These are phyloP conservation scores for Coccinonectria pachysandricola DNA, from an alignment of 2,329 filamentous ascomycete genomes.

Conservation along the genomic window DNA sequence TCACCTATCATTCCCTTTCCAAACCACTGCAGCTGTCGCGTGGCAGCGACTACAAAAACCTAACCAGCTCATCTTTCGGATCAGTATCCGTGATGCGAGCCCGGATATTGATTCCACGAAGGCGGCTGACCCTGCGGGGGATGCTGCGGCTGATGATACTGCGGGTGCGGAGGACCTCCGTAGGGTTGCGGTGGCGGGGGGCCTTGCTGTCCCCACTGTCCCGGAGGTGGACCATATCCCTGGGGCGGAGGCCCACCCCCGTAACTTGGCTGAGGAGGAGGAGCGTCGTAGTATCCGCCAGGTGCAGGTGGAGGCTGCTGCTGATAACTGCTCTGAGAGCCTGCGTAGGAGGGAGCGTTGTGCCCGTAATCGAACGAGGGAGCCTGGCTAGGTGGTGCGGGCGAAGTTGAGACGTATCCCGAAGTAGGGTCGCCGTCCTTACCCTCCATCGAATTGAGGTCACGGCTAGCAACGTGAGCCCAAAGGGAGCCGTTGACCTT, in stretches of 20 bases:
- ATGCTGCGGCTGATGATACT: constrained; percentile 12
- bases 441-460: constrained; percentile 45
- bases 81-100: constrained; percentile 26
- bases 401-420: constrained; percentile 29
- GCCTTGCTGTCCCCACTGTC: constrained; percentile 14
- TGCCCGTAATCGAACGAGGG: constrained; percentile 34
- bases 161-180: constrained; percentile 11
- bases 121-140: constrained; percentile 12
- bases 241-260: constrained; percentile 23
- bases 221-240: constrained; percentile 12
- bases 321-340: constrained; percentile 13
- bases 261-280: constrained; percentile 24
- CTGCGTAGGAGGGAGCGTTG: constrained; percentile 22
- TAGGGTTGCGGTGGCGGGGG: constrained; percentile 17
- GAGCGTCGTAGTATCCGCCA: constrained; percentile 16
- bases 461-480: constrained; percentile 49
- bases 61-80: background rate
- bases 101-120: constrained; percentile 29
- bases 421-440: constrained; percentile 29
- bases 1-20: constrained; percentile 4
- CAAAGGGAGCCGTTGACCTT: constrained; percentile 50
- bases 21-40: constrained; percentile 1
- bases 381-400: constrained; percentile 24
- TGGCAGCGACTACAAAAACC: constrained; percentile 1
- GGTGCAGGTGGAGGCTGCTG: constrained; percentile 13